Percentiles rank a stretch among this genome's conserved stretches.
Evolutionary conservation across 768 basidiomycete genomes (phyloP).

Genomic region (Nidularia sp.): DNA sequence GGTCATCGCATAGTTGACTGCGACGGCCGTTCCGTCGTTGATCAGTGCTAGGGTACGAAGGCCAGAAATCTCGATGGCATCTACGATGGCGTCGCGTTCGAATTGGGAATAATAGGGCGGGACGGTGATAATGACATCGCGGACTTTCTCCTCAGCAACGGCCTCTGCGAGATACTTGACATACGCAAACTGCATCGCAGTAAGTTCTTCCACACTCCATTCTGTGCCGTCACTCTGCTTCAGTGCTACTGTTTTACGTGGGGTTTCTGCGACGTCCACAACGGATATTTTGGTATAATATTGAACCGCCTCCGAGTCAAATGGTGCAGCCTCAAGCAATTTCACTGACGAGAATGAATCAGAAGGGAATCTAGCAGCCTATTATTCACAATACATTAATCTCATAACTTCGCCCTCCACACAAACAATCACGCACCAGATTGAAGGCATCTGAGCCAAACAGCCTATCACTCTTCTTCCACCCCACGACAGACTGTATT

Average conservation of each 20-base stretch:
- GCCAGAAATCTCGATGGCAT: constrained; percentile 90
- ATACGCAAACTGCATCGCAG: constrained; percentile 92
- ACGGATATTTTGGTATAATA: constrained; percentile 57
- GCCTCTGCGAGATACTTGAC: constrained; percentile 84
- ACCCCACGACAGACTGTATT: constrained; percentile 84
- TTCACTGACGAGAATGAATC: constrained; percentile 88
- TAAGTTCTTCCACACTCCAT: constrained; percentile 86
- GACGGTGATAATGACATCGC: constrained; percentile 84
- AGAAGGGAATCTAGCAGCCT: constrained; percentile 91
- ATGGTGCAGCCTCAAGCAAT: constrained; percentile 71
- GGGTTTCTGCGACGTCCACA: constrained; percentile 46
- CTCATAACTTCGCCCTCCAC: not conserved
- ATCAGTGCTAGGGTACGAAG: constrained; percentile 79
- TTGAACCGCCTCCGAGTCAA: constrained; percentile 50
- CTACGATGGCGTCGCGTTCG: constrained; percentile 87
- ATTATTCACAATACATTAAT: not conserved
- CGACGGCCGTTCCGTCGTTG: constrained; percentile 93
- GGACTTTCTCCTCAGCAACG: constrained; percentile 69
- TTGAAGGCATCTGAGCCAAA: constrained; percentile 90
- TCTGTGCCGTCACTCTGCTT: constrained; percentile 57
- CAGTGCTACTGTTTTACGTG: constrained; percentile 59
- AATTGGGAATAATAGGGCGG: constrained; percentile 88
- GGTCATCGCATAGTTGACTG: constrained; percentile 97
- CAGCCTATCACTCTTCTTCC: constrained; percentile 86
- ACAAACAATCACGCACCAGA: constrained; percentile 52